phyloP scores from a whole-genome alignment of 2,329 filamentous ascomycete genomes.

The Alternaria panax region DNA sequence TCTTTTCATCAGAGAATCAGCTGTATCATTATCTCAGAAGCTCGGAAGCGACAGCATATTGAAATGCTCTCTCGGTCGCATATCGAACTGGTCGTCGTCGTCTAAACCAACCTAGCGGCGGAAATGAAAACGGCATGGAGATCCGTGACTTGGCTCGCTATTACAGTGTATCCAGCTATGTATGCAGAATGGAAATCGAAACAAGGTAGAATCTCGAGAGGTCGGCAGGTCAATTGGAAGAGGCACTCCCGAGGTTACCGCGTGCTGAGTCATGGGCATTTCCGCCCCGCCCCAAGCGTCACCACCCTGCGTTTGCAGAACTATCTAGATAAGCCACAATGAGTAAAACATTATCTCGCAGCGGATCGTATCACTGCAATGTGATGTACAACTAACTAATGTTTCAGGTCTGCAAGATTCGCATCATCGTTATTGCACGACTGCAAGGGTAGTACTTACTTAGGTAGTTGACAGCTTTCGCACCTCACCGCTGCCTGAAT shows the following conservation, averaged over 20 bases:
- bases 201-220: background rate
- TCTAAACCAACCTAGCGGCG: background rate
- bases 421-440: background rate
- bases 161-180: background rate
- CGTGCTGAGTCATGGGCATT: background rate
- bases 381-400: background rate
- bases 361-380: too few relatives aligned
- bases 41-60: background rate
- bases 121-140: background rate
- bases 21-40: background rate
- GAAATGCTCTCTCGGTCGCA: background rate
- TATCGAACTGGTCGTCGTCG: background rate
- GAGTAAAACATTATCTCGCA: background rate
- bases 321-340: background rate
- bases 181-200: background rate
- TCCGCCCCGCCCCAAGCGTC: slow-evolving; percentile 1
- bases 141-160: background rate
- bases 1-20: background rate
- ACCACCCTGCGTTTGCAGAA: background rate
- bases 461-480: background rate
- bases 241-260: background rate
- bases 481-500: background rate
- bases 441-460: background rate
- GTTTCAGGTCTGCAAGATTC: background rate
- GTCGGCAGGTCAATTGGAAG: background rate